Evolutionary conservation across 139 green algal genomes (phyloP).

Genomic region (Chlamydomonas schloesseri): DNA sequence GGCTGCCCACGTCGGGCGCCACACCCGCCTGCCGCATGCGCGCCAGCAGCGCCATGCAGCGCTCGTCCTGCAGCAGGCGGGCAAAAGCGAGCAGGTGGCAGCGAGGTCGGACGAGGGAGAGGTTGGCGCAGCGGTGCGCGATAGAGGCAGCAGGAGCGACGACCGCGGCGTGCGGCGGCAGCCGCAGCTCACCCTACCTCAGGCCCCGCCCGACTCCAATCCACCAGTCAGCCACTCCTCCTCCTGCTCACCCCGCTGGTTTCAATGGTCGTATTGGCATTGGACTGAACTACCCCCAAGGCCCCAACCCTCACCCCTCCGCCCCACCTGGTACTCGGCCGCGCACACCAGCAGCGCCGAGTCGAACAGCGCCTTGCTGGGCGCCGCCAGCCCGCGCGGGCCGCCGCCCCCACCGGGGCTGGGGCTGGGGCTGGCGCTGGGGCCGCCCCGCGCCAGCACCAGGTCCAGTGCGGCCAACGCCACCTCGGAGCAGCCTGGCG

Average conservation of each 20-base stretch:
- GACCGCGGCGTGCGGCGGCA: too few species aligned
- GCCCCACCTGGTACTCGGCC: not conserved
- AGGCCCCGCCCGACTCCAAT: too few species aligned
- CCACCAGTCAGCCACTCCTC: too few species aligned
- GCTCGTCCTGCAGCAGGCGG: conserved; percentile 9
- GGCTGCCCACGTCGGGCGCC: not conserved
- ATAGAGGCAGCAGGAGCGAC: too few species aligned
- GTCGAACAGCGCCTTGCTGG: conserved; percentile 27
- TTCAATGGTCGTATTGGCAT: too few species aligned
- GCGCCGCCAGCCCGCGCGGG: not conserved
- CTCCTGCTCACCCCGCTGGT: too few species aligned
- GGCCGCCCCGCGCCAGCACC: conserved; percentile 12
- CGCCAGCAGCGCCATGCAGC: not conserved
- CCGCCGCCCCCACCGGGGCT: too few species aligned
- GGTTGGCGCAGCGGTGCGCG: too few species aligned
- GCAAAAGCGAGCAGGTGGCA: too few species aligned
- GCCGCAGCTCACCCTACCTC: too few species aligned
- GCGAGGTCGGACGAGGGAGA: too few species aligned
- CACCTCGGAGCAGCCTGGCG: conserved; percentile 31
- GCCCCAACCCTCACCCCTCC: not conserved
- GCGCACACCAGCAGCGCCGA: conserved; percentile 21
- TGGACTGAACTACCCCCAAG: too few species aligned
- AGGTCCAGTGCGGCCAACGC: conserved; percentile 30
- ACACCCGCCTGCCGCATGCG: conserved; percentile 1
- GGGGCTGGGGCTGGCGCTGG: not conserved